These are phyloP conservation scores for Naganishia vishniacii DNA, from an alignment of 768 basidiomycete species.

Conservation along the genomic window DNA sequence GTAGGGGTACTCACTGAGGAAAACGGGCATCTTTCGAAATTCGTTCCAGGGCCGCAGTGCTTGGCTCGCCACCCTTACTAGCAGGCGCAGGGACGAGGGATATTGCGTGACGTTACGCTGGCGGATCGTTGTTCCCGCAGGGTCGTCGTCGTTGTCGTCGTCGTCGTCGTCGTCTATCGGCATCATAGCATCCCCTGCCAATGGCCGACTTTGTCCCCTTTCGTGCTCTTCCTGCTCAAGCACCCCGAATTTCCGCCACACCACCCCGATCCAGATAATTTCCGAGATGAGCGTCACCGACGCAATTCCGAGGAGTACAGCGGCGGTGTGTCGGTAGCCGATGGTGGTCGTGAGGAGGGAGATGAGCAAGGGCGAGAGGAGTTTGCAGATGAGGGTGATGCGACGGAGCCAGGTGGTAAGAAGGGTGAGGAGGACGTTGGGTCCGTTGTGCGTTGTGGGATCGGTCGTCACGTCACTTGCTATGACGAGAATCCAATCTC, in stretches of 20 bases:
- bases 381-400: conserved; percentile 40
- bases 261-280: conserved; percentile 42
- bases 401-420: conserved; percentile 44
- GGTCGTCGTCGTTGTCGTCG: not conserved
- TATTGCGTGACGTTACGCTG: not conserved
- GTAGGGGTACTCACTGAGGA: conserved; percentile 34
- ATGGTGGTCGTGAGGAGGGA: conserved; percentile 36
- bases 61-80: too few relatives aligned
- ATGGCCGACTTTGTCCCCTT: too few relatives aligned
- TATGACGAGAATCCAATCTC: conserved; percentile 47
- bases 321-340: conserved; percentile 34
- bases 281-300: conserved; percentile 34
- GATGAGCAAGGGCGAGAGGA: conserved; percentile 42
- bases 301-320: conserved; percentile 31
- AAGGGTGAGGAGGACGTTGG: conserved; percentile 29
- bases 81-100: too few relatives aligned
- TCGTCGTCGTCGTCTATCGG: too few relatives aligned
- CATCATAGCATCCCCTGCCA: too few relatives aligned
- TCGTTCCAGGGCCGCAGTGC: conserved; percentile 25
- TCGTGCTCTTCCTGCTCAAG: conserved; percentile 21
- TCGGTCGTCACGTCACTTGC: conserved; percentile 25
- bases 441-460: not conserved
- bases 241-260: conserved; percentile 31
- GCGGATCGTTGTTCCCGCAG: not conserved
- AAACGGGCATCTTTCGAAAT: conserved; percentile 42